Evolutionary conservation across 768 basidiomycete genomes (phyloP).

Genomic region (Clavulina sp.): DNA sequence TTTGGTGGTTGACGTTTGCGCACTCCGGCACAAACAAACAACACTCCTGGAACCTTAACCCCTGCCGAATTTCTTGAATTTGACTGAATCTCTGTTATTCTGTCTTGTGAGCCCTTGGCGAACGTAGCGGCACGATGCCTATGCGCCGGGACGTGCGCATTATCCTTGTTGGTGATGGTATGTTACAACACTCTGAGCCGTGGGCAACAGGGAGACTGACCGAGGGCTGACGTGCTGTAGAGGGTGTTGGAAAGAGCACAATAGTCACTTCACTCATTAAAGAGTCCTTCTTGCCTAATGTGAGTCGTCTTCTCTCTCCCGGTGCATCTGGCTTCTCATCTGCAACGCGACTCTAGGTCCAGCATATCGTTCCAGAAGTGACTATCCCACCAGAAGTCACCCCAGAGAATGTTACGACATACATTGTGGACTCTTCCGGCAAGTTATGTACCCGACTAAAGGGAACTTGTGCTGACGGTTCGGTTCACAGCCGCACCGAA

Average conservation of each 20-base stretch:
- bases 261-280: slow-evolving; percentile 96
- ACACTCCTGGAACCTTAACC: no score
- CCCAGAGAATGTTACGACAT: slow-evolving; percentile 93
- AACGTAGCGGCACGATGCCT: no score
- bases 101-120: no score
- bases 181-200: slow-evolving; percentile 15
- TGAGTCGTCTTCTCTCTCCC: slow-evolving; percentile 20
- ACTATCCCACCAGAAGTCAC: slow-evolving; percentile 96
- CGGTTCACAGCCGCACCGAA: slow-evolving; percentile 56
- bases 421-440: slow-evolving; percentile 97
- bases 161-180: slow-evolving; percentile 86
- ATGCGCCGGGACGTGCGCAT: slow-evolving; percentile 92
- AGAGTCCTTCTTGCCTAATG: slow-evolving; percentile 81
- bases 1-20: no score
- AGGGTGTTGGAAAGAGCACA: slow-evolving; percentile 95
- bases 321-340: slow-evolving; percentile 7
- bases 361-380: slow-evolving; percentile 89
- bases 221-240: slow-evolving; percentile 25
- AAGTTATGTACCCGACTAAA: slow-evolving; percentile 17
- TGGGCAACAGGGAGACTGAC: slow-evolving; percentile 3
- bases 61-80: no score
- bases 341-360: slow-evolving; percentile 44
- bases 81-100: no score
- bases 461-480: neutral
- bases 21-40: no score